Conservation (phyloP, 2,329 filamentous ascomycete species). For the Paracamarosporium sp. region DNA sequence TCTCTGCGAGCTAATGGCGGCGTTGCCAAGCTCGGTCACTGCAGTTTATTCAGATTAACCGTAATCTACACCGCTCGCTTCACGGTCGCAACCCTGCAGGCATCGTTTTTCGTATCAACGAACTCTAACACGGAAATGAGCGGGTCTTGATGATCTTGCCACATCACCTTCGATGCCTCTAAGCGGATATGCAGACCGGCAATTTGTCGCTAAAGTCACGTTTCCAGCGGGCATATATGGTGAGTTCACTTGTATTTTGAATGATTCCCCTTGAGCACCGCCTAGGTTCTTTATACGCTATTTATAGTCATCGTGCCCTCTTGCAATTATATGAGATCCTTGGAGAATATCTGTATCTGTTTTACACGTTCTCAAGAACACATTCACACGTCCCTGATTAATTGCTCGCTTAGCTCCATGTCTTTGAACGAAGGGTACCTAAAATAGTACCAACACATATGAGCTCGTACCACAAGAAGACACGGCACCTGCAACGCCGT, state of each 20-base stretch:
- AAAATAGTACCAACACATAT: conserved; percentile 24
- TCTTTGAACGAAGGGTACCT: conserved; percentile 15
- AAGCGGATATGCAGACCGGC: conserved; percentile 14
- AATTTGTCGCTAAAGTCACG: conserved; percentile 12
- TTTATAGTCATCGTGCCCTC: conserved; percentile 11
- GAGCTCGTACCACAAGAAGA: conserved; percentile 16
- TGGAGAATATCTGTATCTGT: conserved; percentile 7
- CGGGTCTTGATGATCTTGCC: conserved; percentile 1
- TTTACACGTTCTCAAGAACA: too few relatives aligned
- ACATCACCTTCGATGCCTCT: conserved; percentile 8
- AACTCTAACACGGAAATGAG: conserved; percentile 2
- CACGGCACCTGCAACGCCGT: conserved; percentile 10
- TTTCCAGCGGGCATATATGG: neutral
- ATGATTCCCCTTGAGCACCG: conserved; percentile 1
- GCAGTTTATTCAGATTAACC: conserved; percentile 27
- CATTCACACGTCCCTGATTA: conserved; percentile 2
- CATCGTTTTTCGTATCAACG: conserved; percentile 6
- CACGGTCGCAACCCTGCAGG: conserved; percentile 13
- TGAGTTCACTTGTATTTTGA: neutral
- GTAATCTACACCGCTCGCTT: conserved; percentile 27
- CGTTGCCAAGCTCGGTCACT: conserved; percentile 22
- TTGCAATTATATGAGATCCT: conserved; percentile 8
- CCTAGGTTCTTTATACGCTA: conserved; percentile 10
- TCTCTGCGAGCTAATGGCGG: conserved; percentile 9
- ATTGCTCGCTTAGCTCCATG: conserved; percentile 15